Evolutionary conservation across 768 basidiomycete species (phyloP).

Genomic region (Auriscalpium microsporum): DNA sequence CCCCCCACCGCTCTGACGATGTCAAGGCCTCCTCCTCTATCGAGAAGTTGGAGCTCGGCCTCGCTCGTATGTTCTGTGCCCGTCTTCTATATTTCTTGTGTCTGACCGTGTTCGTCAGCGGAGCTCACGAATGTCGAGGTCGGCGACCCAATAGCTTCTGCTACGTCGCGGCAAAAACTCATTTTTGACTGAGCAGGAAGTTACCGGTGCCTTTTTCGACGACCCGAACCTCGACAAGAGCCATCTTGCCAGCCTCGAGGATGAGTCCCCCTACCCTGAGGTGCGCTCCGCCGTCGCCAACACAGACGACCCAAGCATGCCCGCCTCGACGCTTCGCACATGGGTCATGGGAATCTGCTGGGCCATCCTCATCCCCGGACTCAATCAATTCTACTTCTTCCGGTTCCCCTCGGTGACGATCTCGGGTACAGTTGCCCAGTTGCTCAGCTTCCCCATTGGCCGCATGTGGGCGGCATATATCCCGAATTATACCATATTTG

Average conservation of each 20-base stretch:
- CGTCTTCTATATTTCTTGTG: neutral
- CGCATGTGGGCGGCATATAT: conserved; percentile 45
- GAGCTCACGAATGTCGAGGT: neutral
- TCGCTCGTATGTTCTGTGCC: neutral
- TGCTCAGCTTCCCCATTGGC: conserved; percentile 45
- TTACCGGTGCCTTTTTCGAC: conserved; percentile 3
- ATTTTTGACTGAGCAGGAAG: neutral
- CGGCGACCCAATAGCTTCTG: neutral
- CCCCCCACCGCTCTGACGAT: neutral
- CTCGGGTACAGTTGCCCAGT: conserved; percentile 47
- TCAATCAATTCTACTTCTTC: conserved; percentile 74
- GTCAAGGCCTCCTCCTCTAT: neutral
- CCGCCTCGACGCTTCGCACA: conserved; percentile 26
- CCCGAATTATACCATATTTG: conserved; percentile 46
- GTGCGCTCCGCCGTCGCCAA: conserved; percentile 43
- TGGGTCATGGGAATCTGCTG: conserved; percentile 33
- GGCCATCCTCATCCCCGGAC: conserved; percentile 53
- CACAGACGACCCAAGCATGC: conserved; percentile 37
- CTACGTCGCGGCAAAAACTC: neutral
- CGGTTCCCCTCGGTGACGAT: conserved; percentile 44
- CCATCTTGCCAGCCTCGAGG: conserved; percentile 13
- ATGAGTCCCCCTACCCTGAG: conserved; percentile 47
- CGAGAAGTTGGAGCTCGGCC: neutral
- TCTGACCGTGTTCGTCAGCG: neutral
- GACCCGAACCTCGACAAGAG: conserved; percentile 13